Evolutionary conservation across 1,284 basidiomycete species (phyloP).

Genomic region (Leccinum variabile): DNA sequence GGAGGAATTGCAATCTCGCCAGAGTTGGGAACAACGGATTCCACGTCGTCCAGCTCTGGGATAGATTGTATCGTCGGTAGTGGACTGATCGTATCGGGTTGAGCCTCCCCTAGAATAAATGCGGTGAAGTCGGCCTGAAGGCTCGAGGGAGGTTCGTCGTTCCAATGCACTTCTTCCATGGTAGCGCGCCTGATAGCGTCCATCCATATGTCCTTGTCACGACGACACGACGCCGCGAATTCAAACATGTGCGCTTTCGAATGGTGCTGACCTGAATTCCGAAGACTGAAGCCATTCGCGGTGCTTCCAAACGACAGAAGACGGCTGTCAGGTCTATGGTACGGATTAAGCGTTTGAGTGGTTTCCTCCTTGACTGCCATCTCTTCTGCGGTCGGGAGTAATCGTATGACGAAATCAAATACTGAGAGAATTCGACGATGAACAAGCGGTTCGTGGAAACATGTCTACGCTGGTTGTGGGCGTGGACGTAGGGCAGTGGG

Average conservation of each 20-base stretch:
- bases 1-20: slow-evolving; percentile 11
- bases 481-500: no score
- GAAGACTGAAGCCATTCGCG: no score
- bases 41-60: slow-evolving; percentile 50
- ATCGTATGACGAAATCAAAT: no score
- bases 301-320: no score
- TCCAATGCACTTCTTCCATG: slow-evolving; percentile 45
- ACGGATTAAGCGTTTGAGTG: no score
- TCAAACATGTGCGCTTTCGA: slow-evolving; percentile 73
- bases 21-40: slow-evolving; percentile 13
- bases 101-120: slow-evolving; percentile 37
- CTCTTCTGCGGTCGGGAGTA: no score
- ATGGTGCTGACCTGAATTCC: no score
- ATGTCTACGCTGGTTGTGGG: no score
- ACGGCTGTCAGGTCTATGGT: no score
- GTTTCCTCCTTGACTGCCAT: no score
- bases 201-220: slow-evolving; percentile 86
- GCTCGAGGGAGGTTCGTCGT: slow-evolving; percentile 60
- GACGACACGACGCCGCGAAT: slow-evolving; percentile 76
- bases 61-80: slow-evolving; percentile 63
- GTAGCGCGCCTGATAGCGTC: slow-evolving; percentile 56
- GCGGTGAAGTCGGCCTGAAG: slow-evolving; percentile 45
- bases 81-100: slow-evolving; percentile 41
- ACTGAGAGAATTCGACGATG: no score
- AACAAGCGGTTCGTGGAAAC: no score